Percentiles rank a stretch among this genome's conserved stretches.
Conservation (phyloP, 805 yeast species). For the Cyberlindnera mycetangii region DNA sequence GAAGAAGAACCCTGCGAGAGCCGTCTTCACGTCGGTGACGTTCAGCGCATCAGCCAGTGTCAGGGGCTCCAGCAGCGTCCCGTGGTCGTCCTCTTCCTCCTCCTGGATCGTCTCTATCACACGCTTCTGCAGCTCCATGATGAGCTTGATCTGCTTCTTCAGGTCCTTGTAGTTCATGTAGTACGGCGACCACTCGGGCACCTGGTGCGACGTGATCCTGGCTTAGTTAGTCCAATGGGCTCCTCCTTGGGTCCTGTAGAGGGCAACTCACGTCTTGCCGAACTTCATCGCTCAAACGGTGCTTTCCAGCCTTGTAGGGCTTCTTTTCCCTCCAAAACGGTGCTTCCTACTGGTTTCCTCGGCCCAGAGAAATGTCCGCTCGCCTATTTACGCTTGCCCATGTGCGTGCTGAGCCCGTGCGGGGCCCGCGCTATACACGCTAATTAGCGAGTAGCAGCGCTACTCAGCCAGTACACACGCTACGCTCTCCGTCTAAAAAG, state of each 20-base stretch:
- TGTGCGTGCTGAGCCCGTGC: no score
- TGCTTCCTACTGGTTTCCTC: background rate
- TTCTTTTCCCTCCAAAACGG: background rate
- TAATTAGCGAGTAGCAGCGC: no score
- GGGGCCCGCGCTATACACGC: no score
- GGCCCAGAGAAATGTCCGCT: background rate
- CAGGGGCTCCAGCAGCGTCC: constrained; percentile 9
- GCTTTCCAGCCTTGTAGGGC: no score
- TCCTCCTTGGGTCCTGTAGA: no score
- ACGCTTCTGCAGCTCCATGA: constrained; percentile 43
- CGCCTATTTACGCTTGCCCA: no score
- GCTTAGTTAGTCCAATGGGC: background rate
- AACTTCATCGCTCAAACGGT: constrained; percentile 26
- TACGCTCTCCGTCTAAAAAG: no score
- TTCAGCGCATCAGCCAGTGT: constrained; percentile 33
- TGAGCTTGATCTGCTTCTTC: constrained; percentile 73
- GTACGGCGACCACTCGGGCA: constrained; percentile 83
- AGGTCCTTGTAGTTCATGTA: constrained; percentile 85
- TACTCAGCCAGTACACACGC: no score
- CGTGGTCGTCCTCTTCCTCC: constrained; percentile 21
- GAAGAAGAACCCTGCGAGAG: constrained; percentile 66
- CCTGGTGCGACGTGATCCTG: constrained; percentile 69
- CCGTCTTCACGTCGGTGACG: constrained; percentile 41
- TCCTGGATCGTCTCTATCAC: constrained; percentile 13
- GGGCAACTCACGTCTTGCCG: constrained; percentile 22